phyloP scores from a whole-genome alignment of 495 filamentous ascomycete species.

The Aspergillus nidulans region DNA sequence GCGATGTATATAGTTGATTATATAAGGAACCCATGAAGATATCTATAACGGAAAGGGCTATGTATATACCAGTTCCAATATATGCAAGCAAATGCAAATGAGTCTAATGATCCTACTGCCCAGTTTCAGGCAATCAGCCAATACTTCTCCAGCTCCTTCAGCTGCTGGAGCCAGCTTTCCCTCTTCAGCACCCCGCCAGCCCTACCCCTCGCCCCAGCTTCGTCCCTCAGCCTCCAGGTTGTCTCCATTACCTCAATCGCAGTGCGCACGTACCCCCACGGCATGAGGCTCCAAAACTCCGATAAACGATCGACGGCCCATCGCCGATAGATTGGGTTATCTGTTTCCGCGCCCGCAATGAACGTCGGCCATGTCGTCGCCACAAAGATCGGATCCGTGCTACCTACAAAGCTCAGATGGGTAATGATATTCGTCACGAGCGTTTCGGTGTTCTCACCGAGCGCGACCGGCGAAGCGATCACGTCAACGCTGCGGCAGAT shows the following conservation, averaged over 20 bases:
- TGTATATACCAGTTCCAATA: conserved; percentile 1
- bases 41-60: too few relatives aligned
- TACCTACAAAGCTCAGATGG: neutral
- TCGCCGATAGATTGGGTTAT: neutral
- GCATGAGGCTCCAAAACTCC: conserved; percentile 1
- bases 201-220: too few relatives aligned
- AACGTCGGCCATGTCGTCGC: conserved; percentile 11
- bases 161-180: neutral
- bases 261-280: conserved; percentile 7
- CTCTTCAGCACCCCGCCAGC: neutral
- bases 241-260: conserved; percentile 8
- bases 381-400: neutral
- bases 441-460: neutral
- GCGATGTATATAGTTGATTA: neutral
- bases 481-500: neutral
- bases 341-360: conserved; percentile 8
- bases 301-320: conserved; percentile 6
- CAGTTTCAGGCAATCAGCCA: neutral
- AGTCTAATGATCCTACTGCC: neutral
- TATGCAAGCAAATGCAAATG: neutral
- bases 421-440: neutral
- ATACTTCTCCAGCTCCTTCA: neutral
- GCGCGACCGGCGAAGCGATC: neutral
- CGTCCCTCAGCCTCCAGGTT: conserved; percentile 5
- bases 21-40: too few relatives aligned